phyloP scores from a whole-genome alignment of 1,284 basidiomycete genomes.

The Baeospora myosura region DNA sequence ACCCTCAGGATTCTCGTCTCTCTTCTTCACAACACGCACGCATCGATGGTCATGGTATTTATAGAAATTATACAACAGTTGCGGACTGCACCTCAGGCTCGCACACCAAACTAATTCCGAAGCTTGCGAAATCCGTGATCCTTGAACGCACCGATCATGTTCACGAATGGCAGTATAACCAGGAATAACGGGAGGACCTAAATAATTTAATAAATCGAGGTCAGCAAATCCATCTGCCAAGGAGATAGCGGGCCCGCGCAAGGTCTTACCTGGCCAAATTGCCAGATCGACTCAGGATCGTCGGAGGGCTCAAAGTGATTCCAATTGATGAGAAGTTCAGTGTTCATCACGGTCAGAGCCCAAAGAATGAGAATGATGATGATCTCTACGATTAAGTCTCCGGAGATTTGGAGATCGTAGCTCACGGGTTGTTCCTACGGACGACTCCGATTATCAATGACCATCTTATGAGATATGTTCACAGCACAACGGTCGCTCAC shows the following conservation, averaged over 20 bases:
- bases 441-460: neutral
- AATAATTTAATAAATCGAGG: neutral
- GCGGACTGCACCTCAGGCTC: no score
- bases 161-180: neutral
- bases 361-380: slow-evolving; percentile 16
- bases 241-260: no score
- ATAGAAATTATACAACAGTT: no score
- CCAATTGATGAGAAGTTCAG: slow-evolving; percentile 19
- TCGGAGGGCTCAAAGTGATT: slow-evolving; percentile 19
- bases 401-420: slow-evolving; percentile 6
- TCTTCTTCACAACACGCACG: no score
- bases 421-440: neutral
- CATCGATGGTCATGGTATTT: no score
- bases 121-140: neutral
- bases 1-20: no score
- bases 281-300: slow-evolving; percentile 17
- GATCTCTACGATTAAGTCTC: slow-evolving; percentile 13
- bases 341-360: slow-evolving; percentile 19
- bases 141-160: neutral
- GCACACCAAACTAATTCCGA: no score
- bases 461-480: neutral
- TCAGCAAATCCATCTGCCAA: neutral
- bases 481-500: neutral
- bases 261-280: slow-evolving; percentile 21
- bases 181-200: neutral